Evolutionary conservation across 208 protist genomes (phyloP), one percentile per base, ranked within the genome.

Genomic region (Leishmania gerbilli): DNA sequence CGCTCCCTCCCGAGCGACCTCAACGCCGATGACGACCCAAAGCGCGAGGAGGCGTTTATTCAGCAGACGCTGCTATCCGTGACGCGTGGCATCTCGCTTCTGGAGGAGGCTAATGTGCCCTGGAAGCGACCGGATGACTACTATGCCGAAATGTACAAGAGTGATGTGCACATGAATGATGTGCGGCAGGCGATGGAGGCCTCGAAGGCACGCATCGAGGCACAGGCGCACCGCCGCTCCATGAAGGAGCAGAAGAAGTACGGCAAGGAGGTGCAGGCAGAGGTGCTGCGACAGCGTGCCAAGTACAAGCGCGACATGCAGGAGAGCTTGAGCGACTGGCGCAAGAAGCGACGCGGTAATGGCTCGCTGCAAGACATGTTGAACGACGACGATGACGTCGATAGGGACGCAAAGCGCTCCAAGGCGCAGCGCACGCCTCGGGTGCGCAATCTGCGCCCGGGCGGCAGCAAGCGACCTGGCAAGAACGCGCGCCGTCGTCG

Each of bases 101-200:
- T 99, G 75, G 93, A 98, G 80, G 79, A 87, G 62, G 87, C 93
- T 11, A 83, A 87, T 7, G 92, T 99, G 65, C 89, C 95, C 60
- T 97, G 95, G 81, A 85, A 91, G 79, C 92, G 98, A 53, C 98
- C 98, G 37, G 84, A 84, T 58, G 98, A 99, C 88, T 99, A 98
- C 88, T 99, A 98, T 88, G 98, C 98, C 11, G 98, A 99, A 85
- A 99, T 99, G 98, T 94, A 96, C 83, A 99, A 99, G 88, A 91
- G 88, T 72, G 98, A 99, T 82, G 86, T 96, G 47, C 97, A 99
- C 86, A 99, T 99, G 98, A 90, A 89, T 77, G 96, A 98, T 71
- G 94, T 98, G 80, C 93, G 91, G 40, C 88, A 92, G 71, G 92
- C 93, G 15, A 96, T 98, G 88, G 92, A 96, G 80, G 91, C 87